Base-by-base conservation (phyloP, 371 early-diverging fungal species). In the Caulochytrium protostelioides region DNA sequence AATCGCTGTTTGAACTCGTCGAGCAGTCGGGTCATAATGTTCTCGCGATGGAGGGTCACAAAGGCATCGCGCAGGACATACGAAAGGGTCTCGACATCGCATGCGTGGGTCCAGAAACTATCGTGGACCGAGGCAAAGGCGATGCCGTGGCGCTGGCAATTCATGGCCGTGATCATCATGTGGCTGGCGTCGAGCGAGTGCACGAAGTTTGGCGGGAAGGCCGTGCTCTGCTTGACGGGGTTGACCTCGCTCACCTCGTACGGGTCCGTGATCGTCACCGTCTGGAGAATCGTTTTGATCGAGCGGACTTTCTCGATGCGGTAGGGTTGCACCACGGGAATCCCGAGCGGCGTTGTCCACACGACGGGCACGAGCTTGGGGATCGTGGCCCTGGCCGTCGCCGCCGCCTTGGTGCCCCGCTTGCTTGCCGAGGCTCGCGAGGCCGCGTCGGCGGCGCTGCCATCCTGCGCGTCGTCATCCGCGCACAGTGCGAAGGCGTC, bases 201-300 rank as follows among this genome's bases (percentile, higher is more conserved):
- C 42, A 95, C 78, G 54, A 85, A 95, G 63, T 95, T 95, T 36
- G 97, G 97, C 28, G 97, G 94, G 68, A 95, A 95, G 1, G 92
- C 97, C 0, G 84, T 76, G 31, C 79, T 72, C 47, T 95, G 94
- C 56, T 91, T 91, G 35, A 66, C 59, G 3, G 79, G 55, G 55
- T 90, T 81, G 29, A 92, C 89, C 14, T 86, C 82, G 12, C 77
- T 63, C 8, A 70, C 62, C 17, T 64, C 59, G 36, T 64, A 59
- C 4, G 70, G 54, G 48, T 91, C 83, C 30, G 52, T 51, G 34
- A 92, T 65, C 3, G 57, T 67, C 24, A 94, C 54, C 13, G 71
- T 70, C 56, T 92, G 94, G 16, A 91, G 54, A 13, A 64, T 46
- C 7, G 92, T 91, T 6, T 34, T 37, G 23, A 56, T 24, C 6